phyloP scores from a whole-genome alignment of 306 rosid species.

The Betula pendula region DNA sequence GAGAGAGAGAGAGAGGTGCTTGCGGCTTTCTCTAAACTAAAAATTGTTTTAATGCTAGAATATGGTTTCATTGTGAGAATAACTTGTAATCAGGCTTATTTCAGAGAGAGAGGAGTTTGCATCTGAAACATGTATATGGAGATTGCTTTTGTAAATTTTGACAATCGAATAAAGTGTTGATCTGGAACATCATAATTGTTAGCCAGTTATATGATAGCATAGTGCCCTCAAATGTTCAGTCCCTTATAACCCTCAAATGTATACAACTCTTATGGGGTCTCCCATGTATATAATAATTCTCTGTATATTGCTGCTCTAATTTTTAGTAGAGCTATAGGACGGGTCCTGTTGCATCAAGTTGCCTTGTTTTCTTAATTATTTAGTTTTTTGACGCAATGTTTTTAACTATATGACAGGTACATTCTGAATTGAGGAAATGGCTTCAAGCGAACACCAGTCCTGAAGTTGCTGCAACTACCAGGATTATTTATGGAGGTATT shows the following conservation, averaged over 20 bases:
- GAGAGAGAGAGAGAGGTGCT: too few relatives aligned
- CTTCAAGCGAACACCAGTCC: constrained; percentile 34
- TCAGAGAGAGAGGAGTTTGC: too few relatives aligned
- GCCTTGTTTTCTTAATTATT: background rate
- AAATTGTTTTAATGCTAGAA: too few relatives aligned
- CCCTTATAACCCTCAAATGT: background rate
- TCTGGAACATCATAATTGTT: too few relatives aligned
- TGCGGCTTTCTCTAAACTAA: too few relatives aligned
- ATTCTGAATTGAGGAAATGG: constrained; percentile 48
- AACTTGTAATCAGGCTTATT: too few relatives aligned
- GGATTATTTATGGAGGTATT: constrained; percentile 49
- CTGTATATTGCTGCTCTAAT: background rate
- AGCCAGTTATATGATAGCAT: background rate
- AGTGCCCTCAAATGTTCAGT: background rate
- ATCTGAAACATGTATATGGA: too few relatives aligned
- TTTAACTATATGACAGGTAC: constrained; percentile 32
- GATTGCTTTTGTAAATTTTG: too few relatives aligned
- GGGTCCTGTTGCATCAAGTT: background rate
- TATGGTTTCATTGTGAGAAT: too few relatives aligned
- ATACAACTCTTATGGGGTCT: background rate
- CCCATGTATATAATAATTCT: background rate
- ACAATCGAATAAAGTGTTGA: too few relatives aligned
- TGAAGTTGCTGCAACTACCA: constrained; percentile 42
- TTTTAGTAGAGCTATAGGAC: background rate
- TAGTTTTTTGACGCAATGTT: background rate